Percentiles rank a stretch among this genome's conserved stretches.
phyloP scores from a whole-genome alignment of 139 green algal species.

The Raphidocelis subcapitata region DNA sequence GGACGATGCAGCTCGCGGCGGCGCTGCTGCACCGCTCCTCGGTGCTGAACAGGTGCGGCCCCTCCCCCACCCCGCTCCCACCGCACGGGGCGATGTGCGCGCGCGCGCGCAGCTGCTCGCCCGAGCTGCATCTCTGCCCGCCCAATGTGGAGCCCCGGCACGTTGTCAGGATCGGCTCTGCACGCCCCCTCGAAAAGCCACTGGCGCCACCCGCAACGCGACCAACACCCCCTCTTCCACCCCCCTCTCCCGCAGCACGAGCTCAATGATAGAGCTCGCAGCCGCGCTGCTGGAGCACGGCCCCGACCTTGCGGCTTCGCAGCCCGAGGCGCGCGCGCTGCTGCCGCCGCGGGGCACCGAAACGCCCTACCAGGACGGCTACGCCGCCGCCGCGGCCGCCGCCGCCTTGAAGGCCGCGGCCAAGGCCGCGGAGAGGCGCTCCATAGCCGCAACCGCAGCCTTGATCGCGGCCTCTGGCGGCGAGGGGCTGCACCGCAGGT shows the following conservation, averaged over 20 bases:
- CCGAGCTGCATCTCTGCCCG: not conserved
- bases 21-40: too few species aligned
- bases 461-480: not conserved
- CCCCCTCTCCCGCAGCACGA: not conserved
- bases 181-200: not conserved
- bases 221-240: too few species aligned
- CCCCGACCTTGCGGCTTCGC: not conserved
- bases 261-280: constrained; percentile 22
- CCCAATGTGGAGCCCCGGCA: not conserved
- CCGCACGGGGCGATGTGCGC: not conserved
- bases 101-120: not conserved
- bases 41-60: too few species aligned
- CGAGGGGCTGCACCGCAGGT: not conserved
- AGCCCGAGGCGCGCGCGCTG: not conserved
- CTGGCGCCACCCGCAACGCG: too few species aligned
- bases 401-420: not conserved
- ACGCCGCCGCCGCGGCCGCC: not conserved
- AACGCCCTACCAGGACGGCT: not conserved
- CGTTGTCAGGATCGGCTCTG: not conserved
- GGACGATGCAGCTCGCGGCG: not conserved
- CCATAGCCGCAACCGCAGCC: not conserved
- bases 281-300: constrained; percentile 27
- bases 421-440: not conserved
- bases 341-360: not conserved
- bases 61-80: too few species aligned